A percentile compares a stretch with the other conserved stretches of the same genome.
These are phyloP conservation scores for Bremia lactucae DNA, from an alignment of 352 stramenopile genomes.

Conservation along the genomic window DNA sequence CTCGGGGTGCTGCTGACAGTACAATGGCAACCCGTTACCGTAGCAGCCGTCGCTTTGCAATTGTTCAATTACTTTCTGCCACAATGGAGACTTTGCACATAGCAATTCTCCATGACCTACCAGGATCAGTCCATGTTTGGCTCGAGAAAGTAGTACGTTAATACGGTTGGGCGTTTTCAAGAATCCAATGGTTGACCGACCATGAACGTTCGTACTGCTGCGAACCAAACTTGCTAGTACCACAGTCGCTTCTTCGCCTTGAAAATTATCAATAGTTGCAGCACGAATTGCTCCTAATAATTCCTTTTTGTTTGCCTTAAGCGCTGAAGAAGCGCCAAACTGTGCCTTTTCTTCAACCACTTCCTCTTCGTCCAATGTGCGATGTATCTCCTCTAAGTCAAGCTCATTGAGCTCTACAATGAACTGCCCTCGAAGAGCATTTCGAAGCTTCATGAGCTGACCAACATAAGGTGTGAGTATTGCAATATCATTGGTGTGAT, in stretches of 20 bases:
- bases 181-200: slow-evolving; percentile 51
- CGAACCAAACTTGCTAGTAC: slow-evolving; percentile 63
- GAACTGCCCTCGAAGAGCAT: slow-evolving; percentile 28
- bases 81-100: slow-evolving; percentile 29
- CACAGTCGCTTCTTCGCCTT: slow-evolving; percentile 66
- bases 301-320: slow-evolving; percentile 22
- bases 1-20: slow-evolving; percentile 30
- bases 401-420: slow-evolving; percentile 29
- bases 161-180: slow-evolving; percentile 58
- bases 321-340: not conserved
- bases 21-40: slow-evolving; percentile 26
- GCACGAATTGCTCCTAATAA: slow-evolving; percentile 26
- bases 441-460: slow-evolving; percentile 55
- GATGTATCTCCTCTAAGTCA: slow-evolving; percentile 35
- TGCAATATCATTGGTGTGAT: slow-evolving; percentile 45
- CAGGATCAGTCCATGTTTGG: slow-evolving; percentile 43
- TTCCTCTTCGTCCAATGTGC: slow-evolving; percentile 23
- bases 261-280: slow-evolving; percentile 61
- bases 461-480: slow-evolving; percentile 80
- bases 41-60: slow-evolving; percentile 33
- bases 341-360: slow-evolving; percentile 12
- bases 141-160: slow-evolving; percentile 56
- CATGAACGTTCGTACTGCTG: slow-evolving; percentile 26
- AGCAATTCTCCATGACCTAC: slow-evolving; percentile 40
- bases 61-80: slow-evolving; percentile 43